Percentiles rank a stretch among this genome's conserved stretches.
Conservation (phyloP, 257 asterid genomes). For the Solanum chiquidenum region DNA sequence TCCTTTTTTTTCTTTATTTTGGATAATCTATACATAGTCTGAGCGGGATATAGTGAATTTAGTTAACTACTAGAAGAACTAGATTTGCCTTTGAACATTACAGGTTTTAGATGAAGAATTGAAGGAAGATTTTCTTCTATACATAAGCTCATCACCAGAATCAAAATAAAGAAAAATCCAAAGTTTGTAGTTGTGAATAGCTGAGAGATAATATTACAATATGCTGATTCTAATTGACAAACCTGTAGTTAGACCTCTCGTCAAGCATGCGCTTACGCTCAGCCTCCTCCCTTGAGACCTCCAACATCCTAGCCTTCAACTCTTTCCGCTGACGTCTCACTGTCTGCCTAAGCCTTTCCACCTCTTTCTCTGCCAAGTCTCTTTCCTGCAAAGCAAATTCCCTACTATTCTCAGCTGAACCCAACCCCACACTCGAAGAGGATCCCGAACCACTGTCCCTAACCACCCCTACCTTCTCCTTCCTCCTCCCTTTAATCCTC, state of each 20-base stretch:
- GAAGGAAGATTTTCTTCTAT: background rate
- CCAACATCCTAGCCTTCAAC: slow-evolving; percentile 83
- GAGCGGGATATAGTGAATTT: background rate
- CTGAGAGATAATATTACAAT: background rate
- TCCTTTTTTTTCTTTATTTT: background rate
- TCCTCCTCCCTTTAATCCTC: slow-evolving; percentile 17
- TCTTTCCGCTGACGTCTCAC: slow-evolving; percentile 93
- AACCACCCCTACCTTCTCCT: slow-evolving; percentile 17
- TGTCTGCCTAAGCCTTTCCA: slow-evolving; percentile 89
- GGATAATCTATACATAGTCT: background rate
- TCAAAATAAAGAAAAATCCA: background rate
- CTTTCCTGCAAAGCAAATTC: slow-evolving; percentile 90
- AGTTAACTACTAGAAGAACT: background rate
- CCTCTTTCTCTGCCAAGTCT: slow-evolving; percentile 93
- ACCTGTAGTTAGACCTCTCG: slow-evolving; percentile 92
- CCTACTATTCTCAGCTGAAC: slow-evolving; percentile 38
- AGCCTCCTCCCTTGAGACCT: slow-evolving; percentile 92
- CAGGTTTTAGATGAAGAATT: background rate
- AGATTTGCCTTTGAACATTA: background rate
- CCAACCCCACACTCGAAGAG: background rate
- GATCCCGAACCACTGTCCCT: slow-evolving; percentile 3
- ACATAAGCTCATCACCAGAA: background rate
- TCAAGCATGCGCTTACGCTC: slow-evolving; percentile 92
- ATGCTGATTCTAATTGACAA: background rate
- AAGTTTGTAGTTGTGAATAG: background rate